Base-by-base conservation (phyloP, 345 rosid species). In the Theobroma cacao region DNA sequence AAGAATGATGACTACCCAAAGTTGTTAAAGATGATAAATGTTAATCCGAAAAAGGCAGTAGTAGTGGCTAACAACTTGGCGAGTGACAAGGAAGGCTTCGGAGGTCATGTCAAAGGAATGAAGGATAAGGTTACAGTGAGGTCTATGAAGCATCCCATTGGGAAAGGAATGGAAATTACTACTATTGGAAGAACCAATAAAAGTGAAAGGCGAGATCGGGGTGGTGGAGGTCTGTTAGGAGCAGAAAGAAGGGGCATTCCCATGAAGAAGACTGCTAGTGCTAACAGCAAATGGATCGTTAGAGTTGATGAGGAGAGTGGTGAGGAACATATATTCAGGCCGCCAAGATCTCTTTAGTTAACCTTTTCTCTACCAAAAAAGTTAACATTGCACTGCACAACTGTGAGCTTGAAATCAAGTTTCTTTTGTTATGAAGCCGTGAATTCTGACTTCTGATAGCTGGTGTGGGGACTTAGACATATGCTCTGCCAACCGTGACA, bases 321-420 rank as follows among this genome's bases (percentile, higher is more conserved):
- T 5, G 91, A 86, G 79, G 89, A 86, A 78, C 91, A 88, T 75
- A 84, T 88, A 30, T 84, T 79, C 18, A 82, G 89, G 79, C 72
- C 84, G 75, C 87, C 80, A 36, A 76, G 82, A 52, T 63, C 52
- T 30, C 1, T 22, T 76, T 59, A 72, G 11, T 24, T 31, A 17
- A 9, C 28, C 30, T 24, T 60, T 30, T 14, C 56, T 15, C 68
- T 33, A 60, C 58, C 53, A 15, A 8, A 52, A 33, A 18, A 12
- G 10, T 43, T 41, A 40, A 40, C 26, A 72, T 50, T 53, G 13
- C 63, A 18, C 59, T 72, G 56, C 56, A 18, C 0, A 20, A 28
- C 33, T 4, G n/a, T 40, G 55, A 31, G 58, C 33, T 60, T 34
- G 4, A 17, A 61, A 22, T 55, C 60, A n/a, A 55, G 28, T 31